A percentile compares a stretch with the other conserved stretches of the same genome.
These are phyloP conservation scores for Amaranthus palmeri DNA, from an alignment of 148 eudicot species.

Conservation along the genomic window DNA sequence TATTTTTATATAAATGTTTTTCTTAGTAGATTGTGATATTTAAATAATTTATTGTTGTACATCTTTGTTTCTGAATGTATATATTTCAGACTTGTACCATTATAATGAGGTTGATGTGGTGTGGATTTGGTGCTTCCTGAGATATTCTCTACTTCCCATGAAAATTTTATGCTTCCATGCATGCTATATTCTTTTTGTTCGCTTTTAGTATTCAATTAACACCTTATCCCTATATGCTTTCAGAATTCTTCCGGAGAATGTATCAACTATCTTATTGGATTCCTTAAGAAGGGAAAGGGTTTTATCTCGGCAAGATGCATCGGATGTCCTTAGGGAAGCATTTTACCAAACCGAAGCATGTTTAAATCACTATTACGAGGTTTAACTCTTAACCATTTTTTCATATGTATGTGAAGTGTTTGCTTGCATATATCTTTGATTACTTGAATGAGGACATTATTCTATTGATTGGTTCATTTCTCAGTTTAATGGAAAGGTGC, in stretches of 20 bases:
- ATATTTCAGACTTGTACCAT: no score
- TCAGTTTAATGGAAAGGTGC: neutral
- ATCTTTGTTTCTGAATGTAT: no score
- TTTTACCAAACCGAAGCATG: constrained; percentile 67
- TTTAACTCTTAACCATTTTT: constrained; percentile 19
- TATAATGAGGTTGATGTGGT: neutral
- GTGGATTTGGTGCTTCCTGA: neutral
- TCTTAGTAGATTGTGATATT: no score
- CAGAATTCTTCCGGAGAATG: constrained; percentile 78
- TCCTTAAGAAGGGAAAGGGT: constrained; percentile 60
- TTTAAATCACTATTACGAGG: constrained; percentile 82
- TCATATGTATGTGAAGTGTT: neutral
- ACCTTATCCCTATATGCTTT: constrained; percentile 3
- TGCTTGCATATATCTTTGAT: neutral
- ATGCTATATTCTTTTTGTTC: neutral
- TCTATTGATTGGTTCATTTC: neutral
- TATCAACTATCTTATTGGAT: constrained; percentile 66
- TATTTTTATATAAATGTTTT: no score
- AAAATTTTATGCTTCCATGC: neutral
- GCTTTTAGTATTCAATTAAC: constrained; percentile 3
- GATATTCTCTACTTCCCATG: neutral
- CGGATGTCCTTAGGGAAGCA: constrained; percentile 88
- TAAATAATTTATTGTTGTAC: no score
- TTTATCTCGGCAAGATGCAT: constrained; percentile 64
- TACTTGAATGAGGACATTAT: no score